Evolutionary conservation across 2,329 filamentous ascomycete species (phyloP).

Genomic region (Drechslerella dactyloides): DNA sequence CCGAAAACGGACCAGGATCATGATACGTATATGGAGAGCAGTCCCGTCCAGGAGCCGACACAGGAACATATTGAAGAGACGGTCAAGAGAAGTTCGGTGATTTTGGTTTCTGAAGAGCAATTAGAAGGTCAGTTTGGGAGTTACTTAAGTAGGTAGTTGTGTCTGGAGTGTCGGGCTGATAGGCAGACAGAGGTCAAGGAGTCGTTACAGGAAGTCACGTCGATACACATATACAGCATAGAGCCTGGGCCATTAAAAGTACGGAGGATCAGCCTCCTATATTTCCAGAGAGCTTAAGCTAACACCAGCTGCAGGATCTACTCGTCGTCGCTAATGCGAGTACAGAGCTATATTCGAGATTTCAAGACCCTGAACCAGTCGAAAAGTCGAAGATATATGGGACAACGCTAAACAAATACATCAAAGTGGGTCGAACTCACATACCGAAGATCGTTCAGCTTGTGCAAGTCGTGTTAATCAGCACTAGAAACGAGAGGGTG

Average conservation of each 20-base stretch:
- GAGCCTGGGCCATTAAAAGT: conserved; percentile 73
- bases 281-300: conserved; percentile 54
- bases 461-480: conserved; percentile 11
- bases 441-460: background rate
- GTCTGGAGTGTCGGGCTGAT: conserved; percentile 31
- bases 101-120: conserved; percentile 74
- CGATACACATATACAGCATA: conserved; percentile 87
- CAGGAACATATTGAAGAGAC: conserved; percentile 62
- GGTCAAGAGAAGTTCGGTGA: conserved; percentile 66
- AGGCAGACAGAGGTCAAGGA: conserved; percentile 66
- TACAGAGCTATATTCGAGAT: conserved; percentile 67
- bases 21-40: conserved; percentile 66
- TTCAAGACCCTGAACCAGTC: conserved; percentile 66
- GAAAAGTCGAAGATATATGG: conserved; percentile 70
- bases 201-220: conserved; percentile 74
- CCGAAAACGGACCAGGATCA: conserved; percentile 67
- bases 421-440: conserved; percentile 61
- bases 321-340: conserved; percentile 74
- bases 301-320: conserved; percentile 58
- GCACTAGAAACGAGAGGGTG: conserved; percentile 61
- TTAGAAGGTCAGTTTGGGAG: conserved; percentile 66
- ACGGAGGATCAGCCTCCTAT: conserved; percentile 46
- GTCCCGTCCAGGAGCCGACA: conserved; percentile 65
- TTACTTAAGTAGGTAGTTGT: background rate
- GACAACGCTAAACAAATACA: conserved; percentile 74